Conservation (phyloP, 1,139 yeast species). For the Diutina rugosa region DNA sequence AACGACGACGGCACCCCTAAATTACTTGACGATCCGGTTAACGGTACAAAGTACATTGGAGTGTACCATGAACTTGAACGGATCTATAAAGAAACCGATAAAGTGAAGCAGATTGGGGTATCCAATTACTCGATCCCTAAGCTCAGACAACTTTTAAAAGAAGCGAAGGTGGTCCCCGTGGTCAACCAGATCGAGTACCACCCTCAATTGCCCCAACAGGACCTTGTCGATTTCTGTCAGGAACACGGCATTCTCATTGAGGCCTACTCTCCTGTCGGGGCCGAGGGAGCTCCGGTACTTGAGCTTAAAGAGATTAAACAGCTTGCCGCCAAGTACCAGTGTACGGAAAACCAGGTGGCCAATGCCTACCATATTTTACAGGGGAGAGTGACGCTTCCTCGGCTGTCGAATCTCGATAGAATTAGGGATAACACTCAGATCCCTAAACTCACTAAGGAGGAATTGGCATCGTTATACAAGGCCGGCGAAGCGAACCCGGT, state of each 20-base stretch:
- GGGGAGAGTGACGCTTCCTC: constrained; percentile 20
- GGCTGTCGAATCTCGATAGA: constrained; percentile 25
- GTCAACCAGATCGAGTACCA: constrained; percentile 26
- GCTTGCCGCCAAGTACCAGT: constrained; percentile 19
- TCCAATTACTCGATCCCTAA: constrained; percentile 20
- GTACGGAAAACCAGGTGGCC: constrained; percentile 20
- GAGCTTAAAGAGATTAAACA: constrained; percentile 18
- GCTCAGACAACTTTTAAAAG: constrained; percentile 14
- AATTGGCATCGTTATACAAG: constrained; percentile 25
- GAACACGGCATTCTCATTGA: constrained; percentile 14
- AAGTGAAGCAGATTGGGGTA: constrained; percentile 20
- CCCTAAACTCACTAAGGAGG: constrained; percentile 30
- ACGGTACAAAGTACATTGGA: constrained; percentile 26
- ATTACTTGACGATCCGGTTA: constrained; percentile 28
- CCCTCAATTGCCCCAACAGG: constrained; percentile 26
- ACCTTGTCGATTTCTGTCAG: constrained; percentile 16
- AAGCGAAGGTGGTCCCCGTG: constrained; percentile 16
- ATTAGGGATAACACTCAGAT: constrained; percentile 15
- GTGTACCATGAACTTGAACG: constrained; percentile 37
- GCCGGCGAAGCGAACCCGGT: constrained; percentile 32
- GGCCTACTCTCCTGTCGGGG: constrained; percentile 25
- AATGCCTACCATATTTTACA: constrained; percentile 25
- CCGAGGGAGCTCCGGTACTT: constrained; percentile 23
- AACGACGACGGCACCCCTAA: constrained; percentile 27
- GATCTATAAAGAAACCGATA: constrained; percentile 18